Evolutionary conservation across 148 eudicot species (phyloP).

Genomic region (Mesembryanthemum crystallinum): DNA sequence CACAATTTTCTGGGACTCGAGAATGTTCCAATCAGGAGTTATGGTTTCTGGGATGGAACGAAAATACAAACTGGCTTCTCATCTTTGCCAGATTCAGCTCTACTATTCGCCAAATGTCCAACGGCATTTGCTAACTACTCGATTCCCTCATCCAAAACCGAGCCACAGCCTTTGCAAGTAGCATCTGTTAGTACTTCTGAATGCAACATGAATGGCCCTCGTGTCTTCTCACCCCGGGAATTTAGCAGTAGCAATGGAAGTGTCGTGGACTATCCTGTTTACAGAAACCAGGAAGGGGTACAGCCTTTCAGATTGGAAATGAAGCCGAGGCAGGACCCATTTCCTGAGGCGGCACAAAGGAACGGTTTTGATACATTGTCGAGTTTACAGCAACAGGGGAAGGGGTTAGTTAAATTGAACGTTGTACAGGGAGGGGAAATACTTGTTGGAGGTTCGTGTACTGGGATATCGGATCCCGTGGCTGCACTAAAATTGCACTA

Average conservation of each 20-base stretch:
- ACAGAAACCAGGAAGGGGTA: conserved; percentile 37
- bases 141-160: conserved; percentile 36
- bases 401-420: conserved; percentile 41
- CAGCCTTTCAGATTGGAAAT: conserved; percentile 56
- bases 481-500: conserved; percentile 75
- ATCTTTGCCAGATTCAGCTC: conserved; percentile 61
- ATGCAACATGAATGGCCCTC: conserved; percentile 38
- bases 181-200: conserved; percentile 26
- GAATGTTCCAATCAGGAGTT: conserved; percentile 58
- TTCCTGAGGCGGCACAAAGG: conserved; percentile 34
- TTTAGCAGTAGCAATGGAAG: conserved; percentile 36
- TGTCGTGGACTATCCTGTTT: conserved; percentile 31
- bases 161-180: conserved; percentile 36
- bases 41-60: conserved; percentile 73
- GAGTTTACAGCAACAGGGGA: conserved; percentile 38
- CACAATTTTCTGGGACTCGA: conserved; percentile 42
- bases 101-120: conserved; percentile 67
- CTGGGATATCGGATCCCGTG: conserved; percentile 76
- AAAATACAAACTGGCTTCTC: conserved; percentile 55
- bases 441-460: conserved; percentile 37
- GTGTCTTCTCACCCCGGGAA: conserved; percentile 46
- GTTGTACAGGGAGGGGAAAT: conserved; percentile 48
- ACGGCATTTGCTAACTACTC: conserved; percentile 54
- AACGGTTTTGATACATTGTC: conserved; percentile 47
- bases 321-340: conserved; percentile 37